Evolutionary conservation across 306 rosid genomes (phyloP), one percentile per base, ranked within the genome.

Genomic region (Begonia loranthoides): DNA sequence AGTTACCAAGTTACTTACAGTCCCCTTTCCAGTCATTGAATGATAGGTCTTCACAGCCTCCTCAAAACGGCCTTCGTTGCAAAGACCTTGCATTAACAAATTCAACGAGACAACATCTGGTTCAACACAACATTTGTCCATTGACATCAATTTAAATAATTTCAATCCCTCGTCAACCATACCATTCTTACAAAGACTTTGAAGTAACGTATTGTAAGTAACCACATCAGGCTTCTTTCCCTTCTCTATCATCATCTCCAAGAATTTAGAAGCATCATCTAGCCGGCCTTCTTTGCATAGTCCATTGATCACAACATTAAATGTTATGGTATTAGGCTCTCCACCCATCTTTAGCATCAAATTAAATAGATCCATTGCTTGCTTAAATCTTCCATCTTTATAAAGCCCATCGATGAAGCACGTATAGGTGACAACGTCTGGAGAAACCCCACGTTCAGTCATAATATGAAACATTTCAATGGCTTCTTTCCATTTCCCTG

Each of bases 341-440:
- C 66, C 76, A 55, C 87, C 87, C 63, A 59, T 64, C 45, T 62
- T 15, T 57, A 68, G 50, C 84, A 90, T 90, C 76, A 80, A 62
- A 54, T 63, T 65, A 64, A 90, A 72, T 44, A 82, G 19, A 49
- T 67, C 68, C 57, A 68, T 55, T 4, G 82, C 95, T 39, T 77
- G 72, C 1, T 59, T 66, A 9, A 58, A 69, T 58, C 72, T 80
- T 63, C 87, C 87, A 22, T 58, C 59, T 61, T 80, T 82, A 80
- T 73, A 82, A 61, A 90, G 95, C 43, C 95, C 94, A 5, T 82
- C 80, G 47, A 77, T 73, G 49, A 85, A 67, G 61, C 69, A 55
- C 1, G 94, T 82, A 59, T 78, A 85, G 14, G 80, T 54, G 54
- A 80, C 61, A 39, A 75, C 73, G 70, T 85, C 92, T 8, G 79